Percentiles rank a stretch among this genome's conserved stretches.
Conservation (phyloP, 805 yeast species). For the Wickerhamomyces strasburgensis region DNA sequence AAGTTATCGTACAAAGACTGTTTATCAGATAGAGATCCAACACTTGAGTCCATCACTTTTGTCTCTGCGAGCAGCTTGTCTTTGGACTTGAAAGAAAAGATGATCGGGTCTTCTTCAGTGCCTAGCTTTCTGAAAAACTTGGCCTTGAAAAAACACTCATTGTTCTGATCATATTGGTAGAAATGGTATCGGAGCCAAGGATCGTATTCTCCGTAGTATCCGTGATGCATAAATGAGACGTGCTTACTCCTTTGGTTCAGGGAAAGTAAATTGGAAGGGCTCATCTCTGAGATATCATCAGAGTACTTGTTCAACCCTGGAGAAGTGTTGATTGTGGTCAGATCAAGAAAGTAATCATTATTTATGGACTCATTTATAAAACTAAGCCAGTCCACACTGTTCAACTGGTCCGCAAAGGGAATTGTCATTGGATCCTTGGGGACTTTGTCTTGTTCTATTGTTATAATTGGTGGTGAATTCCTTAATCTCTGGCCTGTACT, state of each 20-base stretch:
- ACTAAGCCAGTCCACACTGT: slow-evolving; percentile 10
- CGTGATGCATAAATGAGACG: slow-evolving; percentile 4
- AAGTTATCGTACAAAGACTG: neutral
- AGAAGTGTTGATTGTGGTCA: slow-evolving; percentile 5
- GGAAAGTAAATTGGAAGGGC: neutral
- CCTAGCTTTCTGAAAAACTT: slow-evolving; percentile 11
- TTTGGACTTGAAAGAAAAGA: slow-evolving; percentile 6
- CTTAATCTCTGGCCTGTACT: no score
- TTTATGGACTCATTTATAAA: slow-evolving; percentile 7
- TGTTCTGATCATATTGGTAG: slow-evolving; percentile 10
- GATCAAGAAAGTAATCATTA: slow-evolving; percentile 4
- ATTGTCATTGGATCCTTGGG: no score
- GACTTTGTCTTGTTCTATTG: neutral
- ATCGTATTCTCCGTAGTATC: slow-evolving; percentile 11
- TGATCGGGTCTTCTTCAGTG: slow-evolving; percentile 4
- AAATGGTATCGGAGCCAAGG: slow-evolving; percentile 12
- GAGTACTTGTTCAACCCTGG: slow-evolving; percentile 3
- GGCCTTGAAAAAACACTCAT: slow-evolving; percentile 9
- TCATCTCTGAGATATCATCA: slow-evolving; percentile 1
- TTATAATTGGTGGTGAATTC: no score
- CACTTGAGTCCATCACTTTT: no score
- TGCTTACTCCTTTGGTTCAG: slow-evolving; percentile 4
- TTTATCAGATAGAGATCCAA: no score
- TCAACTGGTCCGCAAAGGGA: slow-evolving; percentile 7
- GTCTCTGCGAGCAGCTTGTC: neutral